Evolutionary conservation across 495 filamentous ascomycete species (phyloP).

Genomic region (Bathelium albidoporum): DNA sequence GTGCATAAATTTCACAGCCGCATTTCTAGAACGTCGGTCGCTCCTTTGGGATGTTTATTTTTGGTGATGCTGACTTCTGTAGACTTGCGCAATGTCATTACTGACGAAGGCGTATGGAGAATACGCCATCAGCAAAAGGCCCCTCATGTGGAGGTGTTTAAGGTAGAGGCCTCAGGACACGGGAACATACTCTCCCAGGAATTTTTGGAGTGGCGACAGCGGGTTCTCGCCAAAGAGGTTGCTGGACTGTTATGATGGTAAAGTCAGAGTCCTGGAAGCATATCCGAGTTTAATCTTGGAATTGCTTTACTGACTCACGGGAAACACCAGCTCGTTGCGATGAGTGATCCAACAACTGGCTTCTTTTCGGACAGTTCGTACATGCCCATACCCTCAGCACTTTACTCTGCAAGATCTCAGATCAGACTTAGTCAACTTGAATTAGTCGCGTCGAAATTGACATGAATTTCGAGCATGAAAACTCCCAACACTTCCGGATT

Average conservation of each 20-base stretch:
- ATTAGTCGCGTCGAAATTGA: too few species aligned
- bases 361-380: too few species aligned
- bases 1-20: slow-evolving; percentile 78
- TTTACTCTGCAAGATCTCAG: too few species aligned
- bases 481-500: too few species aligned
- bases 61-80: slow-evolving; percentile 15
- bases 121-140: slow-evolving; percentile 53
- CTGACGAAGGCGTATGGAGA: slow-evolving; percentile 68
- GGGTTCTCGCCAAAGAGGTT: neutral
- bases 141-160: slow-evolving; percentile 56
- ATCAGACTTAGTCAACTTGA: too few species aligned
- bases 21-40: slow-evolving; percentile 61
- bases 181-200: slow-evolving; percentile 66
- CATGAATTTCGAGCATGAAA: too few species aligned
- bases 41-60: neutral
- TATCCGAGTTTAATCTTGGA: too few species aligned
- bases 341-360: too few species aligned
- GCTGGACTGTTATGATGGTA: slow-evolving; percentile 3
- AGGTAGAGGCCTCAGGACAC: slow-evolving; percentile 59
- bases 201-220: slow-evolving; percentile 41
- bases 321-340: too few species aligned
- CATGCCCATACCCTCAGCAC: too few species aligned
- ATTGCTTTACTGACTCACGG: too few species aligned
- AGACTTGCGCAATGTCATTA: slow-evolving; percentile 59
- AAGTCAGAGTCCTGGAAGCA: too few species aligned